These are phyloP conservation scores for Syzygium grande DNA, from an alignment of 345 rosid genomes.

Conservation along the genomic window DNA sequence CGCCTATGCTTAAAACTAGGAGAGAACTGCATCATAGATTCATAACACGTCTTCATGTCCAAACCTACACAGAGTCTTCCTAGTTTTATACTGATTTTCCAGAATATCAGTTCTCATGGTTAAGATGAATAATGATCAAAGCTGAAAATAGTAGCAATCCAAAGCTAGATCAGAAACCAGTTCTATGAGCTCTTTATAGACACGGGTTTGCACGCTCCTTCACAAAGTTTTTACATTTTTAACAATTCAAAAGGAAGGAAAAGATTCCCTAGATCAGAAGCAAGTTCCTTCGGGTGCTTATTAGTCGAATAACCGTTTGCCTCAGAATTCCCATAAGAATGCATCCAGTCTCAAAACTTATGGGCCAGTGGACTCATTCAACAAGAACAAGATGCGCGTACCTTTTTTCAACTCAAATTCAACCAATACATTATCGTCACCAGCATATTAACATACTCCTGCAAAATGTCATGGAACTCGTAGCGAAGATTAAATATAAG, in stretches of 20 bases:
- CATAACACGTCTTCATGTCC: not conserved
- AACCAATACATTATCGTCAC: not conserved
- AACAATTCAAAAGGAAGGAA: not conserved
- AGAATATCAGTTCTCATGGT: not conserved
- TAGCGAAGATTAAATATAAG: not conserved
- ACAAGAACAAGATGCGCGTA: not conserved
- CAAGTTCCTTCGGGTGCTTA: not conserved
- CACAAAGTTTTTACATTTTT: not conserved
- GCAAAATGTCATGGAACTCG: not conserved
- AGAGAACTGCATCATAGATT: not conserved
- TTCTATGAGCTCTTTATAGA: not conserved
- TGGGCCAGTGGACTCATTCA: not conserved
- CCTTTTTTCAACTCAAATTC: not conserved
- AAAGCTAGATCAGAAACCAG: not conserved
- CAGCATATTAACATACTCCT: not conserved
- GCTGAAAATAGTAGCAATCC: not conserved
- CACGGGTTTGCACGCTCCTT: not conserved
- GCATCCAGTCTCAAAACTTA: not conserved
- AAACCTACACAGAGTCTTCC: not conserved
- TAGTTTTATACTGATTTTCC: not conserved
- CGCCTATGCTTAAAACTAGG: not conserved
- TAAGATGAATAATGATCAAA: not conserved
- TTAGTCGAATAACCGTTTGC: not conserved
- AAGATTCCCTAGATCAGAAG: not conserved
- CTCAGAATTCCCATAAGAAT: not conserved